Evolutionary conservation across 805 yeast species (phyloP).

Genomic region (Zygotorulaspora danielsina): DNA sequence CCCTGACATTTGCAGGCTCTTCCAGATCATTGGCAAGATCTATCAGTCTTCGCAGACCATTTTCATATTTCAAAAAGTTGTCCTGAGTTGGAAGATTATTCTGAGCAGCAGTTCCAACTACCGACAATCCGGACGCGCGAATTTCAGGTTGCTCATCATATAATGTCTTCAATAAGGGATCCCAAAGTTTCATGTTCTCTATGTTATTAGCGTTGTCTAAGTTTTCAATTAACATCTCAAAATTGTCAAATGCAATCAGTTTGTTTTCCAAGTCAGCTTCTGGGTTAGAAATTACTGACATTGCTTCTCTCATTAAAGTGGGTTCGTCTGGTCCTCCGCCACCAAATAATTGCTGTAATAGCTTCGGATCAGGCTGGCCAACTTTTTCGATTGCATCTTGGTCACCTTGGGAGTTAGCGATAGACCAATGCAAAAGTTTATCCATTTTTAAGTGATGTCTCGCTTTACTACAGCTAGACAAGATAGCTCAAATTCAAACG

Average conservation of each 20-base stretch:
- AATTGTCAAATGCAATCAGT: constrained; percentile 77
- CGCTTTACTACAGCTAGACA: too few relatives aligned
- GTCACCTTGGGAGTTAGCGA: constrained; percentile 70
- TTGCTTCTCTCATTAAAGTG: constrained; percentile 74
- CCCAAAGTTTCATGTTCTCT: constrained; percentile 81
- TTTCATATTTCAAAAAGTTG: constrained; percentile 51
- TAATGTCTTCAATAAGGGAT: constrained; percentile 53
- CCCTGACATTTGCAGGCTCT: constrained; percentile 38
- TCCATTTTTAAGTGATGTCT: constrained; percentile 53
- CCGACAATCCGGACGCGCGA: constrained; percentile 59
- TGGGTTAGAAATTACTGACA: constrained; percentile 53
- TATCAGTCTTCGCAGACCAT: constrained; percentile 47
- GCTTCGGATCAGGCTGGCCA: constrained; percentile 75
- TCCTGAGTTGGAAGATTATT: constrained; percentile 76
- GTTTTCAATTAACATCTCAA: constrained; percentile 90
- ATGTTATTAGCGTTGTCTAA: constrained; percentile 92
- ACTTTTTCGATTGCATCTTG: constrained; percentile 58
- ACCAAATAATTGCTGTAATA: constrained; percentile 73
- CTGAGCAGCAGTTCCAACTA: constrained; percentile 88
- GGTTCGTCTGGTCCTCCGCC: constrained; percentile 79
- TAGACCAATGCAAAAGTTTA: constrained; percentile 87
- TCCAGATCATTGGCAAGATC: constrained; percentile 35
- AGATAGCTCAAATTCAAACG: too few relatives aligned
- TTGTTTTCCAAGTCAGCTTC: constrained; percentile 61
- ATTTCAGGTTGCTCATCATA: constrained; percentile 43